These are phyloP conservation scores for Tylopilus vinaceipallidus DNA, from an alignment of 768 basidiomycete genomes.

Conservation along the genomic window DNA sequence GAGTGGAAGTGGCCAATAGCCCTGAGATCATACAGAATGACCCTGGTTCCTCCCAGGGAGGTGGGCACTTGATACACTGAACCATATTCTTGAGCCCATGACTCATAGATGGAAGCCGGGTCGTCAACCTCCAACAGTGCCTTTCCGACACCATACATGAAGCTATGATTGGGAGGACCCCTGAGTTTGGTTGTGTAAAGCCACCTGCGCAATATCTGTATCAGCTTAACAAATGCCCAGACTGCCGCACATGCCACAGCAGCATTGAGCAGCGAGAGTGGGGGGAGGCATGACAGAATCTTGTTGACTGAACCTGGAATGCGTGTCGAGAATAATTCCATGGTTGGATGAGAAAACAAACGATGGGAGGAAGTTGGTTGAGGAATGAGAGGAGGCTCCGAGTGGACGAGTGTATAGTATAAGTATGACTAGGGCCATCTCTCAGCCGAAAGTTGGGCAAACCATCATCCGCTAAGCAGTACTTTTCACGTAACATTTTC, in stretches of 20 bases:
- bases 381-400: no score
- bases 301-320: no score
- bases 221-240: constrained; percentile 5
- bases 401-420: no score
- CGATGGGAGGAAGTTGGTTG: no score
- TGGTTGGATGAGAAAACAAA: no score
- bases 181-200: constrained; percentile 15
- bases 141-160: constrained; percentile 15
- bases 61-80: constrained; percentile 10
- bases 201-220: neutral
- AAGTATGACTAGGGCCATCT: no score
- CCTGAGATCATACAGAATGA: constrained; percentile 42
- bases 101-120: constrained; percentile 12
- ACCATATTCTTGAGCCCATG: constrained; percentile 22
- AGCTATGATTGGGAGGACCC: constrained; percentile 18
- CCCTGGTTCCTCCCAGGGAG: constrained; percentile 7
- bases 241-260: neutral
- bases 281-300: neutral
- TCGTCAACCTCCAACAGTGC: constrained; percentile 2
- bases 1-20: constrained; percentile 13
- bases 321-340: no score
- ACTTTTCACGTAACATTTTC: no score
- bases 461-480: no score
- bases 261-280: neutral
- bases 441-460: no score